Evolutionary conservation across 2,329 filamentous ascomycete species (phyloP), one percentile per base, ranked within the genome.

Genomic region (Xylaria arbuscula): DNA sequence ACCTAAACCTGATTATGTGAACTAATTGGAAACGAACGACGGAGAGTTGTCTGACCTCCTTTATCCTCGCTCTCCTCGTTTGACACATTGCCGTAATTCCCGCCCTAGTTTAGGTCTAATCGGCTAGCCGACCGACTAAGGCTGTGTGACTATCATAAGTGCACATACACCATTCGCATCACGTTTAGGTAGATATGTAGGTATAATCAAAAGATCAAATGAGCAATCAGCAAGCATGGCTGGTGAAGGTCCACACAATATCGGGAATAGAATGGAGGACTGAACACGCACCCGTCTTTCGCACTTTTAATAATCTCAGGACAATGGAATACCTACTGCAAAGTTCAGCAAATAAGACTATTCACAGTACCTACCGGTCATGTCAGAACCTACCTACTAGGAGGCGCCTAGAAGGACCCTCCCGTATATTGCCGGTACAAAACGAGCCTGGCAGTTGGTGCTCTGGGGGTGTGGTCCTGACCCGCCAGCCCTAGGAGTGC

Each of bases 401-500:
- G 3, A n/a, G n/a, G n/a, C n/a, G n/a, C n/a, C 38, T 28, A 53
- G 15, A 13, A 53, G 15, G 32, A 54, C 51, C 15, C 28, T 54
- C 51, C 51, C 28, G 28, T 53, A 34, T 53, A 53, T 19, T 59
- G 22, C 45, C 28, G 28, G 28, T 19, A 40, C 32, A 22, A 50
- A 60, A 60, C 38, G 54, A 61, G 15, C 28, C 48, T 50, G 63
- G 65, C 47, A 24, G 59, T 62, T 63, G 51, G 15, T 47, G 36
- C 38, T 56, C 54, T 36, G 38, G 28, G 53, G 17, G 54, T 56
- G 61, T 68, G 45, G 45, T 45, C 40, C 40, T 50, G 64, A 70
- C 70, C 73, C 68, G 73, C 72, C 67, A 74, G 73, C 73, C 74
- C 69, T 76, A 75, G 64, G 70, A 71, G 64, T 51, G 32, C 61